Evolutionary conservation across 495 filamentous ascomycete genomes (phyloP).

Genomic region (Ramalina peruviana): DNA sequence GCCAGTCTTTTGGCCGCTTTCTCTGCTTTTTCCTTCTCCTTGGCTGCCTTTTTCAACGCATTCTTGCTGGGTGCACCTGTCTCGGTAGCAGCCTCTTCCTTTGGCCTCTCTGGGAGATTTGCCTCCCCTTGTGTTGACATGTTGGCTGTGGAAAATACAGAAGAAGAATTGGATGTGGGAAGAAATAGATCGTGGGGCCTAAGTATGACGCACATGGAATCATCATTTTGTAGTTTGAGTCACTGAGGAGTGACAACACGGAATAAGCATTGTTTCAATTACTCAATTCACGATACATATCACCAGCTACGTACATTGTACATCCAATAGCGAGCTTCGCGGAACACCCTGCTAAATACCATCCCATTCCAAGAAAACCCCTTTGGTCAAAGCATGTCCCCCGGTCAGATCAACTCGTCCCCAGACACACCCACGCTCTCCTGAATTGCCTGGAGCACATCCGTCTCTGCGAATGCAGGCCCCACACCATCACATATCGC

Average conservation of each 20-base stretch:
- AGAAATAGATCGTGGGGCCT: too few relatives aligned
- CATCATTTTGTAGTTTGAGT: too few relatives aligned
- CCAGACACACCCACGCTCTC: slow-evolving; percentile 56
- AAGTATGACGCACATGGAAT: too few relatives aligned
- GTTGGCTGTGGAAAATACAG: not conserved
- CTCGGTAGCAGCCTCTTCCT: slow-evolving; percentile 11
- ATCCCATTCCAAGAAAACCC: slow-evolving; percentile 4
- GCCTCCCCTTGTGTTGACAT: slow-evolving; percentile 10
- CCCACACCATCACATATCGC: slow-evolving; percentile 87
- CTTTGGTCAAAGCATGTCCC: not conserved
- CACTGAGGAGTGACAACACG: too few relatives aligned
- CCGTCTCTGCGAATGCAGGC: slow-evolving; percentile 72
- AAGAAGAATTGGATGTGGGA: not conserved
- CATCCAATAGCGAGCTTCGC: too few relatives aligned
- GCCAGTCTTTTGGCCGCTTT: slow-evolving; percentile 42
- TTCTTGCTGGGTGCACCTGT: slow-evolving; percentile 43
- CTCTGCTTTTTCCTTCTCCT: slow-evolving; percentile 54
- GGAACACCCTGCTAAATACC: slow-evolving; percentile 6
- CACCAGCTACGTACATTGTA: too few relatives aligned
- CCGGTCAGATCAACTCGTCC: slow-evolving; percentile 55
- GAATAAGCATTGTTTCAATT: too few relatives aligned
- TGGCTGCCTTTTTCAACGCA: slow-evolving; percentile 52
- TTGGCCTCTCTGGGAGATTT: slow-evolving; percentile 6
- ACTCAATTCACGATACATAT: too few relatives aligned
- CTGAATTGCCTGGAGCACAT: slow-evolving; percentile 61